phyloP scores from a whole-genome alignment of 257 asterid species.

The Thymus mandschuricus region DNA sequence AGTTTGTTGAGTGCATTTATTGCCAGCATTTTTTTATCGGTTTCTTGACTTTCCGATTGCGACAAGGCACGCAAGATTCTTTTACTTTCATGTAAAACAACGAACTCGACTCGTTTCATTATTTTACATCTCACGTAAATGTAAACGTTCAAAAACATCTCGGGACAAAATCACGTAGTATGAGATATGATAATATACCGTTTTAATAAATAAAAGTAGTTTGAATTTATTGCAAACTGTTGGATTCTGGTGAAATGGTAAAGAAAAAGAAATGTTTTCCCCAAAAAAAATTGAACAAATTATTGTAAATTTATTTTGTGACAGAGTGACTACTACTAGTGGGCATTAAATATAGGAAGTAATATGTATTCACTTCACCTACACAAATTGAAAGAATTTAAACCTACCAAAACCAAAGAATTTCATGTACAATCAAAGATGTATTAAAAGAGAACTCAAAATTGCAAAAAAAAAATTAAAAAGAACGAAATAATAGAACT shows the following conservation, averaged over 20 bases:
- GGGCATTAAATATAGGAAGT: conserved; percentile 16
- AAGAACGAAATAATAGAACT: conserved; percentile 3
- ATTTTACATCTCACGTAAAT: too few relatives aligned
- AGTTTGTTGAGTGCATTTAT: conserved; percentile 47
- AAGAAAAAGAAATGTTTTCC: neutral
- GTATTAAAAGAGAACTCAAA: conserved; percentile 14
- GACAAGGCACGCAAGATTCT: neutral
- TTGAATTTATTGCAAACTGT: conserved; percentile 1
- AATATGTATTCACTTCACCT: conserved; percentile 2
- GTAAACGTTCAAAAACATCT: too few relatives aligned
- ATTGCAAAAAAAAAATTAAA: neutral
- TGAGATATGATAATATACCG: too few relatives aligned
- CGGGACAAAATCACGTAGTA: too few relatives aligned
- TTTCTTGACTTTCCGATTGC: conserved; percentile 3
- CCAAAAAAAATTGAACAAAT: too few relatives aligned
- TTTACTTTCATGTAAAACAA: too few relatives aligned
- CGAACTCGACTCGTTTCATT: too few relatives aligned
- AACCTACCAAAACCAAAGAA: neutral
- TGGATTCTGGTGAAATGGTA: conserved; percentile 5
- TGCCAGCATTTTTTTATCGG: conserved; percentile 20
- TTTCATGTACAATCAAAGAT: conserved; percentile 11
- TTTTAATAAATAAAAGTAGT: neutral
- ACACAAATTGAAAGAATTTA: neutral
- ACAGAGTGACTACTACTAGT: neutral
- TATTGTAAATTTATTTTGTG: too few relatives aligned